Conservation (phyloP, 495 filamentous ascomycete species). For the Podospora sp. region DNA sequence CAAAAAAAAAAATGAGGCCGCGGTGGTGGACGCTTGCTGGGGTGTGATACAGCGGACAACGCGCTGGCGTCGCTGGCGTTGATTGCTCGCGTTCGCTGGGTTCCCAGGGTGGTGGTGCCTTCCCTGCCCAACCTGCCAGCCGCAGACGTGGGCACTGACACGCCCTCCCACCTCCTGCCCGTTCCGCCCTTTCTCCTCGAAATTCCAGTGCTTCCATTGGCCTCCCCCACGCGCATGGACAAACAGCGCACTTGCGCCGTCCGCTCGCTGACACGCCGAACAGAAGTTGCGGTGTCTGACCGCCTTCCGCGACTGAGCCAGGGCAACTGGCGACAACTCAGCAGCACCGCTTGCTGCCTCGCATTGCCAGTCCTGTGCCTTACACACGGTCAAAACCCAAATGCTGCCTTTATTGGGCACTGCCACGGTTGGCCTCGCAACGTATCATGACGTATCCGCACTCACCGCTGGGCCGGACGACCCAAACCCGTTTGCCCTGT, state of each 20-base stretch:
- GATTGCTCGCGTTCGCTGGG: background rate
- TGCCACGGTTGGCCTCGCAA: slow-evolving; percentile 23
- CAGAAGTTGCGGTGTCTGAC: slow-evolving; percentile 39
- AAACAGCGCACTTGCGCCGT: slow-evolving; percentile 22
- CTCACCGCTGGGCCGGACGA: background rate
- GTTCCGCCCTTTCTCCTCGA: slow-evolving; percentile 20
- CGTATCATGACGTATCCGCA: slow-evolving; percentile 19
- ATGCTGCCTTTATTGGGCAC: slow-evolving; percentile 20
- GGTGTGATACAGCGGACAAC: slow-evolving; percentile 1
- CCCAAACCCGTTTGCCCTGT: slow-evolving; percentile 14
- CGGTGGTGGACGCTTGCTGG: background rate
- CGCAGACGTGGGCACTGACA: slow-evolving; percentile 23
- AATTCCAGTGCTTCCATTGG: slow-evolving; percentile 29
- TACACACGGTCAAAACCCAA: background rate
- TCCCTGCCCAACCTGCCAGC: slow-evolving; percentile 19
- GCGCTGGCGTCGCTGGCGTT: background rate
- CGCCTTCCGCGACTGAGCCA: slow-evolving; percentile 21
- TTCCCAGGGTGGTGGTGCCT: background rate
- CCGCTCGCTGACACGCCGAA: slow-evolving; percentile 15
- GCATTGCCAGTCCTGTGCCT: slow-evolving; percentile 7
- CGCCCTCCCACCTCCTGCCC: background rate
- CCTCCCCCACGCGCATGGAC: slow-evolving; percentile 32
- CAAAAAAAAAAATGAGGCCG: background rate
- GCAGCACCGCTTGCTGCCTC: slow-evolving; percentile 17
- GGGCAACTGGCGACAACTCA: slow-evolving; percentile 8